Evolutionary conservation across 495 filamentous ascomycete genomes (phyloP).

Genomic region (Cercophora samala): DNA sequence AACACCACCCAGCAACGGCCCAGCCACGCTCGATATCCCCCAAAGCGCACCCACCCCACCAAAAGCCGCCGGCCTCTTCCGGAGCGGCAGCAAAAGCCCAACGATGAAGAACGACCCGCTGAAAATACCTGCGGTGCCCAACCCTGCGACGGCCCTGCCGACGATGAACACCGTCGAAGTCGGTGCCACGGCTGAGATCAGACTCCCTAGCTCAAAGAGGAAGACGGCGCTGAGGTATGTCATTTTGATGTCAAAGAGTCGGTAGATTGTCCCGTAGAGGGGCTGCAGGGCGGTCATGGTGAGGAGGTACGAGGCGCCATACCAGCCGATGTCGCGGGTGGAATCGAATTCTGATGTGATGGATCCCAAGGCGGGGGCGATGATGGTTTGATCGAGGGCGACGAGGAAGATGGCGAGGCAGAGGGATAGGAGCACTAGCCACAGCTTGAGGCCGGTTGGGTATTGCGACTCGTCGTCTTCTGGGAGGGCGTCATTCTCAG

Average conservation of each 20-base stretch:
- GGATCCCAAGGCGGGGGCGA: slow-evolving; percentile 49
- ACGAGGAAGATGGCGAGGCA: neutral
- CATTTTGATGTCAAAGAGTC: slow-evolving; percentile 43
- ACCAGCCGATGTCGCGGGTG: slow-evolving; percentile 45
- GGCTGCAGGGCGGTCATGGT: slow-evolving; percentile 49
- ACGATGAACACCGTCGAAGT: slow-evolving; percentile 44
- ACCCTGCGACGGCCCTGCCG: slow-evolving; percentile 46
- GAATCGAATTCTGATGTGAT: slow-evolving; percentile 35
- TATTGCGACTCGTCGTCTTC: slow-evolving; percentile 1
- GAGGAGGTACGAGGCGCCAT: slow-evolving; percentile 51
- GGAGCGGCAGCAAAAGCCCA: slow-evolving; percentile 25
- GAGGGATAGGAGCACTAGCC: neutral
- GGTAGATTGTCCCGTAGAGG: slow-evolving; percentile 47
- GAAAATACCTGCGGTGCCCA: slow-evolving; percentile 45
- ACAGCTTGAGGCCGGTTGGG: neutral
- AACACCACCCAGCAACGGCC: slow-evolving; percentile 49
- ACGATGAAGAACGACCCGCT: slow-evolving; percentile 55
- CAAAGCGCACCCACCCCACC: slow-evolving; percentile 46
- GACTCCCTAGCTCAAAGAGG: slow-evolving; percentile 45
- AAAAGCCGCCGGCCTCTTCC: slow-evolving; percentile 36
- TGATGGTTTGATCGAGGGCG: slow-evolving; percentile 38
- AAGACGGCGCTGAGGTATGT: slow-evolving; percentile 38
- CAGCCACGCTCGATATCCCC: slow-evolving; percentile 64
- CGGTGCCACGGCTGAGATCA: slow-evolving; percentile 46
- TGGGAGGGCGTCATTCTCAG: neutral